Evolutionary conservation across 2,329 filamentous ascomycete genomes (phyloP).

Genomic region (Penicillium capsulatum): DNA sequence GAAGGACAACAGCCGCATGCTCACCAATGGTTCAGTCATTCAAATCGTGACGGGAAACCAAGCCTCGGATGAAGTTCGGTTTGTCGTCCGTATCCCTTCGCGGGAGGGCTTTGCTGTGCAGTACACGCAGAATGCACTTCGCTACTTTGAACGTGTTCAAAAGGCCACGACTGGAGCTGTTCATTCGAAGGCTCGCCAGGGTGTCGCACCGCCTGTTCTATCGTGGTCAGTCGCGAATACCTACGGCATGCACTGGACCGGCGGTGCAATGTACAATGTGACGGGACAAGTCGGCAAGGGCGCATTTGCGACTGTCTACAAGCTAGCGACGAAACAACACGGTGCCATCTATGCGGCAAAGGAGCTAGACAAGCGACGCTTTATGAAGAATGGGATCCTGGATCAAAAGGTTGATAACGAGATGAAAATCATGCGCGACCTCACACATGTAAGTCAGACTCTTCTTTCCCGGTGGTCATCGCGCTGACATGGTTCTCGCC

Average conservation of each 20-base stretch:
- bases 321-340: constrained; percentile 78
- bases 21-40: constrained; percentile 69
- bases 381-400: constrained; percentile 86
- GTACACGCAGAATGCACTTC: constrained; percentile 65
- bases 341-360: constrained; percentile 86
- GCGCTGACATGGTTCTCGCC: constrained; percentile 8
- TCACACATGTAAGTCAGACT: constrained; percentile 67
- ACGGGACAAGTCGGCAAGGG: constrained; percentile 81
- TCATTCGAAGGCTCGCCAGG: constrained; percentile 23
- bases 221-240: constrained; percentile 40
- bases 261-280: constrained; percentile 79
- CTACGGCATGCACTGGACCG: constrained; percentile 72
- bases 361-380: constrained; percentile 86
- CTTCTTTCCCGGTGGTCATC: neutral
- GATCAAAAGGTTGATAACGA: constrained; percentile 95
- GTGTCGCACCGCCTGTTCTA: constrained; percentile 24
- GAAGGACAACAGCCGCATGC: constrained; percentile 56
- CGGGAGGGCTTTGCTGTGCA: constrained; percentile 64
- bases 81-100: constrained; percentile 79
- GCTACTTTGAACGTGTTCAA: constrained; percentile 54
- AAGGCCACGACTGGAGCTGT: constrained; percentile 20
- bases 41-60: constrained; percentile 56
- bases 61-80: constrained; percentile 62
- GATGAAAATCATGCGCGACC: constrained; percentile 87
- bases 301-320: constrained; percentile 91